Conservation (phyloP, 257 asterid genomes). For the Forsythia viridissima region DNA sequence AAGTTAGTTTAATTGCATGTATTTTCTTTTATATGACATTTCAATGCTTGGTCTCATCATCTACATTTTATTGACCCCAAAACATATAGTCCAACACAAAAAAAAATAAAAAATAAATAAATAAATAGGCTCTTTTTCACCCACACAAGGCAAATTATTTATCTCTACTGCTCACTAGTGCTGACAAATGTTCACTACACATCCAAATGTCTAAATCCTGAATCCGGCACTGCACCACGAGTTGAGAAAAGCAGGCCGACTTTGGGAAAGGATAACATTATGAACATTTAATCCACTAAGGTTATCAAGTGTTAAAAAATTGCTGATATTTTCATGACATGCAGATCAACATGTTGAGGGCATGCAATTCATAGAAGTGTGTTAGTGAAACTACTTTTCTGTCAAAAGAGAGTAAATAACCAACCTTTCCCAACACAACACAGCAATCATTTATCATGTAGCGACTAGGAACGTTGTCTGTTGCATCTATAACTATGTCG, state of each 20-base stretch:
- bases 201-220: no score
- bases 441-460: conserved; percentile 97
- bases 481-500: conserved; percentile 92
- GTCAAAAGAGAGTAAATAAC: conserved; percentile 17
- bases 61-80: neutral
- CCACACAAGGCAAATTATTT: neutral
- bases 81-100: neutral
- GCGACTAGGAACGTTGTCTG: conserved; percentile 95
- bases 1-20: neutral
- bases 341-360: conserved; percentile 5
- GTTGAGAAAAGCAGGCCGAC: no score
- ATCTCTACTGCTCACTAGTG: neutral
- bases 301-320: no score
- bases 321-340: neutral
- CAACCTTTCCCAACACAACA: conserved; percentile 88
- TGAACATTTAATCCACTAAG: no score
- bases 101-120: neutral
- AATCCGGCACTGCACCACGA: no score
- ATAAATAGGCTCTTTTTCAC: neutral
- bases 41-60: neutral
- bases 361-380: neutral
- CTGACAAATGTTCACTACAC: no score
- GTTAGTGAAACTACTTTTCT: neutral
- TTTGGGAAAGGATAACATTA: no score
- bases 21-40: neutral